Percentiles rank a stretch among this genome's conserved stretches.
phyloP scores from a whole-genome alignment of 192 early-diverging fungal genomes.

The Gigaspora rosea region DNA sequence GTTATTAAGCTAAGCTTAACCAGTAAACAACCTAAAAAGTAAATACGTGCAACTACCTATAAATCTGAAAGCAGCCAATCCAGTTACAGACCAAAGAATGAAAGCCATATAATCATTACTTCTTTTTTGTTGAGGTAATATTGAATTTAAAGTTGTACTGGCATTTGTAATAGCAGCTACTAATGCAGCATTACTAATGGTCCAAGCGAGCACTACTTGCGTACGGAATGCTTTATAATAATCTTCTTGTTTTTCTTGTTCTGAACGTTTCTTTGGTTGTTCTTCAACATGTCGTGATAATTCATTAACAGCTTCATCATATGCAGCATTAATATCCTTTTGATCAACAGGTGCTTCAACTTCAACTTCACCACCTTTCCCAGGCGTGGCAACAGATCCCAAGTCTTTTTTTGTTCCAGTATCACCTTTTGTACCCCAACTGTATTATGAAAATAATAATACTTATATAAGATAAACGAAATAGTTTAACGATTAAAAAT shows the following conservation, averaged over 20 bases:
- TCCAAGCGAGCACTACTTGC: slow-evolving; percentile 72
- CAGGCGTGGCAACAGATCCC: slow-evolving; percentile 34
- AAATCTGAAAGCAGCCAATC: slow-evolving; percentile 67
- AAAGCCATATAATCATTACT: slow-evolving; percentile 58
- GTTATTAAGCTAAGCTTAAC: slow-evolving; percentile 18
- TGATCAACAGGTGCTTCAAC: slow-evolving; percentile 47
- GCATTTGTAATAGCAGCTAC: slow-evolving; percentile 67
- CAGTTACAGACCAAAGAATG: slow-evolving; percentile 79
- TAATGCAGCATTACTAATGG: slow-evolving; percentile 72
- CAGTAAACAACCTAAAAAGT: slow-evolving; percentile 58
- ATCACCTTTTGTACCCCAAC: slow-evolving; percentile 89
- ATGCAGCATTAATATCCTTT: slow-evolving; percentile 50
- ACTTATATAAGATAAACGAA: background rate
- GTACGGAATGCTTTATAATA: slow-evolving; percentile 86
- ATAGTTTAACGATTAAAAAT: background rate
- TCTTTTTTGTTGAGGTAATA: slow-evolving; percentile 38
- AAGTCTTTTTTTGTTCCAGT: slow-evolving; percentile 53
- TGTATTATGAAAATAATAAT: slow-evolving; percentile 61
- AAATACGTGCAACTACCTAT: slow-evolving; percentile 68
- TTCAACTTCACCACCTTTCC: slow-evolving; percentile 41
- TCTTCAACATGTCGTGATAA: slow-evolving; percentile 52
- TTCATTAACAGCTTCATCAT: slow-evolving; percentile 59
- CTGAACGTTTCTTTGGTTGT: slow-evolving; percentile 59
- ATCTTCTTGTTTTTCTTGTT: slow-evolving; percentile 75
- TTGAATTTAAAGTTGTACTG: slow-evolving; percentile 33